These are phyloP conservation scores for Ophiostoma fasciatum DNA, from an alignment of 2,329 filamentous ascomycete genomes.

Conservation along the genomic window DNA sequence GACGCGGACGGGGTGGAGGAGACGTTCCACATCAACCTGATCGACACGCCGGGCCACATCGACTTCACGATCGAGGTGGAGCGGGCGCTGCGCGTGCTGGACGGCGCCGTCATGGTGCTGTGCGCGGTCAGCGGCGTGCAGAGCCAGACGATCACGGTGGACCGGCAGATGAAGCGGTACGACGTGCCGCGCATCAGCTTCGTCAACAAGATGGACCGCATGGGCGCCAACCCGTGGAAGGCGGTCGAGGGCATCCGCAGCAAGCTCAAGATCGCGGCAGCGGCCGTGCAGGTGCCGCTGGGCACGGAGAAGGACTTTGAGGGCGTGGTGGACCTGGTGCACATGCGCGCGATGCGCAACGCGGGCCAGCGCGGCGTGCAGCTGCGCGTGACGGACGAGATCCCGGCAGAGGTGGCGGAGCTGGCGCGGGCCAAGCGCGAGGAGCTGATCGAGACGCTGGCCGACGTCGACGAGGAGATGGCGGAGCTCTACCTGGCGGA, in stretches of 20 bases:
- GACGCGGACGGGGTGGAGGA: conserved; percentile 57
- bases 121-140: conserved; percentile 96
- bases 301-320: conserved; percentile 82
- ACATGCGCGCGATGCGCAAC: conserved; percentile 89
- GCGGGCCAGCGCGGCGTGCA: conserved; percentile 70
- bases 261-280: conserved; percentile 85
- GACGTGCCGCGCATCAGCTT: conserved; percentile 92
- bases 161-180: conserved; percentile 97
- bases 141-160: conserved; percentile 94
- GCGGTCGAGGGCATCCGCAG: conserved; percentile 94
- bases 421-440: conserved; percentile 69
- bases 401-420: conserved; percentile 65
- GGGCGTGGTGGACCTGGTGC: conserved; percentile 82
- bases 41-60: conserved; percentile 96
- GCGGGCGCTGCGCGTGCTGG: conserved; percentile 81
- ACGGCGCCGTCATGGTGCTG: conserved; percentile 96
- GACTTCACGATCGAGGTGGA: conserved; percentile 99
- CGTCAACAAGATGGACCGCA: conserved; percentile 99
- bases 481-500: conserved; percentile 91
- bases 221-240: conserved; percentile 97
- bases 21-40: conserved; percentile 94
- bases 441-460: conserved; percentile 82
- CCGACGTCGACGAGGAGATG: conserved; percentile 96
- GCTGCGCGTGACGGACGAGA: conserved; percentile 60
- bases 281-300: conserved; percentile 88